Evolutionary conservation across 495 filamentous ascomycete genomes (phyloP), one percentile per base, ranked within the genome.

Genomic region (Lepidopterella palustris): DNA sequence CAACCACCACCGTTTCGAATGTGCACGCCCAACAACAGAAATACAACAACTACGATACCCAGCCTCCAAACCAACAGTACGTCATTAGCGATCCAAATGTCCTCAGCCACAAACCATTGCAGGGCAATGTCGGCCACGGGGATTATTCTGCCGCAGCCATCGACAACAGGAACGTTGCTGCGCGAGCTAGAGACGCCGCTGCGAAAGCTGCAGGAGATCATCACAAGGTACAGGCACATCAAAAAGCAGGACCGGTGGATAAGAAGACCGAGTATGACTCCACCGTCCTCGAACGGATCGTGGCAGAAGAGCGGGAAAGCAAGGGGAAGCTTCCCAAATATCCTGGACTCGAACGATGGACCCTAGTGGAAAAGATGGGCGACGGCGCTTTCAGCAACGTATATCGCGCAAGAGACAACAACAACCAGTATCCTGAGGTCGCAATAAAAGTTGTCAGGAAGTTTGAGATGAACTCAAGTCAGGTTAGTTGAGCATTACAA

Each of bases 361-460:
- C 87, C 55, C 72, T 98, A 42, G 5, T 95, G 39, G 92, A 97
- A 73, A 98, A 98, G 79, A 98, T 98, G 93, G 93, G 93, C 54
- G 93, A 98, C 66, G 93, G 93, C 53, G 93, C 93, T 45, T 98
- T 98, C 79, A 97, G 92, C 78, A 98, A 98, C 61, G 93, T 98
- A 56, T 98, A 97, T 72, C 84, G 89, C 3, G 93, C 95, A 18
- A 79, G 78, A 58, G 95, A 98, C 72, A 78, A 76, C 29, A 77
- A 74, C 4, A 84, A 85, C 21, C 76, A 86, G 53, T 79, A 80
- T 40, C 85, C 82, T 42, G 88, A 98, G 67, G 90, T 93, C 15
- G 93, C 93, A 45, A 97, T 98, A 80, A 98, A 98, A 70, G 93
- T 98, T 23, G 93, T 98, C 55, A 86, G 93, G 57, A 98, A 98